Evolutionary conservation across 768 basidiomycete species (phyloP).

Genomic region (Macrolepiota dolichaula): DNA sequence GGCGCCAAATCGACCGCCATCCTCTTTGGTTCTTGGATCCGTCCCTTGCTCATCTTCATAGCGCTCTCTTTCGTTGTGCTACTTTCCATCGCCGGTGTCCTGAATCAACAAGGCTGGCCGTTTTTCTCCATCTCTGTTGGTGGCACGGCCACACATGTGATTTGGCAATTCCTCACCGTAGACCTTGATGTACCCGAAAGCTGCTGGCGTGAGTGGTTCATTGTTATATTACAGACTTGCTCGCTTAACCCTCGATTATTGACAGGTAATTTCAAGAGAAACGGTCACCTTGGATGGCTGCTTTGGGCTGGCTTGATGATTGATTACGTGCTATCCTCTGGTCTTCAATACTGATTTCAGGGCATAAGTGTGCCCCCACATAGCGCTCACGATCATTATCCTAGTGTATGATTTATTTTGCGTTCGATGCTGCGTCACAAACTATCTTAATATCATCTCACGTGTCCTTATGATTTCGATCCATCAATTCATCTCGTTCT

Average conservation of each 20-base stretch:
- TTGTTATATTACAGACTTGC: neutral
- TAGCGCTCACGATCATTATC: neutral
- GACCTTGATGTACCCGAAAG: constrained; percentile 40
- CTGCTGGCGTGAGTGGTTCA: constrained; percentile 38
- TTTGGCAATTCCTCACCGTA: constrained; percentile 46
- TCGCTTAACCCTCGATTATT: neutral
- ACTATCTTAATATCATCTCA: neutral
- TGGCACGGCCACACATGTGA: constrained; percentile 38
- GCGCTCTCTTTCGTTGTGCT: constrained; percentile 47
- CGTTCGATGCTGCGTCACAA: neutral
- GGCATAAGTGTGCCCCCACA: neutral
- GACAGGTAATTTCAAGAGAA: constrained; percentile 43
- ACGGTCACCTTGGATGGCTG: constrained; percentile 44
- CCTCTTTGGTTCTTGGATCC: constrained; percentile 59
- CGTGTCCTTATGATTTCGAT: neutral
- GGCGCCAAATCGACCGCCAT: constrained; percentile 79
- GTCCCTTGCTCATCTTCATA: constrained; percentile 51
- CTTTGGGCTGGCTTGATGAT: constrained; percentile 41
- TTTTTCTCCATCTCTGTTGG: constrained; percentile 46
- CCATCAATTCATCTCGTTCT: neutral
- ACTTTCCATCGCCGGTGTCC: constrained; percentile 49
- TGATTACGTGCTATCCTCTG: constrained; percentile 27
- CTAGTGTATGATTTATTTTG: neutral
- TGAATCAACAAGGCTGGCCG: constrained; percentile 47
- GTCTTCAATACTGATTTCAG: neutral